Evolutionary conservation across 1,139 yeast species (phyloP), one percentile per base, ranked within the genome.

Genomic region (Keqinozyma sinolaborantium): DNA sequence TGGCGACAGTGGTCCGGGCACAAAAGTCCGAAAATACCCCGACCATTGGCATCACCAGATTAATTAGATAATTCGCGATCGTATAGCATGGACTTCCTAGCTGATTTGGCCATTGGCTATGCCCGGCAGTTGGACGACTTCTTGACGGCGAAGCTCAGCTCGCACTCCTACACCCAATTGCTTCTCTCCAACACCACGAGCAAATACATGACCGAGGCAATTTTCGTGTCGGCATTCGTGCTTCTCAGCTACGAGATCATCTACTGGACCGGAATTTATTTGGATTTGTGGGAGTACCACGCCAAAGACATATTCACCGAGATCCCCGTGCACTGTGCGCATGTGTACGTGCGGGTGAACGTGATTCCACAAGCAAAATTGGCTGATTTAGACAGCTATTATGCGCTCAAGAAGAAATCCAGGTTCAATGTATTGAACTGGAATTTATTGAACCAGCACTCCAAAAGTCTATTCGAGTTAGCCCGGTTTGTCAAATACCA

Each of bases 251-350:
- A 75, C 45, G 79, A 76, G 41, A 39, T 54, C 3, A 43, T 71
- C 7, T 63, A 73, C 39, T 63, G 74, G 66, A 44, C 59, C 13
- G 81, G 81, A 3, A 69, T 75, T n/a, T 54, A 60, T 34, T 47
- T 72, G 5, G 59, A 60, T 2, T 38, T 70, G n/a, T 76, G 82
- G 81, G 71, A 72, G 25, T 70, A 70, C 40, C 84, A 82, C 35
- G 83, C 81, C 6, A 73, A 77, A 44, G 84, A 80, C 36, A 74
- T 78, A 14, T 82, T 82, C 50, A 67, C 70, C 9, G 85, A 82
- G 32, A 73, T 78, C 23, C 92, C 92, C 0, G 77, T 81, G 5
- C 90, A 82, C 51, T 83, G 88, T 58, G 88, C 92, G 1, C 87
- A 82, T 52, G 65, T 82, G 1, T 77, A 77, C 41, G 72, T 79